Evolutionary conservation across 768 basidiomycete genomes (phyloP), one percentile per base, ranked within the genome.

Genomic region (Amanita pallidorosea): DNA sequence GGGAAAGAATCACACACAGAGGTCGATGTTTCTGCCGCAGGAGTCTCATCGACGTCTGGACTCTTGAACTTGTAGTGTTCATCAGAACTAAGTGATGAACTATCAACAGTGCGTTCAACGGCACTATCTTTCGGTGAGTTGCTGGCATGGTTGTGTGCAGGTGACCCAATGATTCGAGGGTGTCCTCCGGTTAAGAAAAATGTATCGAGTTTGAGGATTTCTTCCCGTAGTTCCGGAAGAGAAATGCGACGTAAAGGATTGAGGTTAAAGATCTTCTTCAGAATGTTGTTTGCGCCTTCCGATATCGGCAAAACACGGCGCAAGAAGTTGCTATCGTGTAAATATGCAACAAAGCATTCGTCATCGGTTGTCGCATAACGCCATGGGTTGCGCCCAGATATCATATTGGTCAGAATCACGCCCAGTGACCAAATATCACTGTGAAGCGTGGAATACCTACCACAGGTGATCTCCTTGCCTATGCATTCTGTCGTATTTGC

Each of bases 381-480:
- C 91, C 90, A 93, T 9, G 87, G 86, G 56, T 81, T 83, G 22
- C 84, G 76, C 15, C 83, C 82, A 49, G 82, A 82, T 43, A 86
- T 79, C 68, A 95, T 77, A 64, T 90, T 93, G 56, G 85, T 74
- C 49, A 95, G 74, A 55, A 95, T 85, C 54, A 95, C 75, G 17
- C 84, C 85, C 20, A 87, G 64, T 7, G 85, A 73, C 85, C 85
- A 87, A 53, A 85, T 73, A 55, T 87, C 84, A 71, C 76, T 83
- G 49, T 76, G 69, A 9, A 71, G 68, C 46, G 82, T 80, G 27
- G 78, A 78, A 67, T 87, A 74, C 54, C 64, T 58, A 61, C 73
- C 58, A 52, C 67, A 65, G 61, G 72, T 60, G 50, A 70, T 58
- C 31, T 75, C 69, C 44, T 67, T 60, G 15, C 72, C 70, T 45